Evolutionary conservation across 768 basidiomycete genomes (phyloP).

Genomic region (Amanita pseudoporphyria): DNA sequence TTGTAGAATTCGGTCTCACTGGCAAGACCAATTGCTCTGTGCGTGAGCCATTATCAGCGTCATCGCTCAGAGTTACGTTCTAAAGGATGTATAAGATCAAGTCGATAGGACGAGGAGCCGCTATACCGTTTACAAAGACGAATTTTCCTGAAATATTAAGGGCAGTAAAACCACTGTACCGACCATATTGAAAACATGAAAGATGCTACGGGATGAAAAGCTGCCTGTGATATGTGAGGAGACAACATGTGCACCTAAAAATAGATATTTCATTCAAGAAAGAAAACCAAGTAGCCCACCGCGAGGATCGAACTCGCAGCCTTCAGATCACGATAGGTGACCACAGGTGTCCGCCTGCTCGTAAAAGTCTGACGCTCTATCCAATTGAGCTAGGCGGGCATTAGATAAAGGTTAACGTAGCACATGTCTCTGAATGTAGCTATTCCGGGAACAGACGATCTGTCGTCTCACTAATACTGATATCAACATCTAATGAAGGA

Average conservation of each 20-base stretch:
- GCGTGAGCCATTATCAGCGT: constrained; percentile 59
- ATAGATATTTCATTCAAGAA: neutral
- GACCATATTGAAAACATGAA: neutral
- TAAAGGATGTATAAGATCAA: constrained; percentile 15
- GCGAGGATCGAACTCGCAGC: constrained; percentile 83
- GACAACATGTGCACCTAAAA: neutral
- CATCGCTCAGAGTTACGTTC: constrained; percentile 63
- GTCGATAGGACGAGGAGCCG: neutral
- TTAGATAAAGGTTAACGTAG: neutral
- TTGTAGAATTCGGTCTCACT: constrained; percentile 54
- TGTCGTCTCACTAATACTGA: neutral
- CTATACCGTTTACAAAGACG: neutral
- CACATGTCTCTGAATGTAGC: too few species aligned
- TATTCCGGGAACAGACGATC: neutral
- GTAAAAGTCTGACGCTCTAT: constrained; percentile 37
- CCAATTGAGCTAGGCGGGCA: constrained; percentile 57
- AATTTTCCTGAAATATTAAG: constrained; percentile 1
- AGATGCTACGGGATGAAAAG: neutral
- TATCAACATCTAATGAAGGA: neutral
- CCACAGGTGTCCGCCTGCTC: constrained; percentile 2
- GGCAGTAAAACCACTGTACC: constrained; percentile 1
- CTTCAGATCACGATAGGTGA: constrained; percentile 44
- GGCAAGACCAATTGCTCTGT: constrained; percentile 47
- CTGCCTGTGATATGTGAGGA: too few species aligned
- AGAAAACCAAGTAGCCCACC: constrained; percentile 46